Percentiles rank a stretch among this genome's conserved stretches.
Conservation (phyloP, 2,329 filamentous ascomycete species). For the Xylaria sp. region DNA sequence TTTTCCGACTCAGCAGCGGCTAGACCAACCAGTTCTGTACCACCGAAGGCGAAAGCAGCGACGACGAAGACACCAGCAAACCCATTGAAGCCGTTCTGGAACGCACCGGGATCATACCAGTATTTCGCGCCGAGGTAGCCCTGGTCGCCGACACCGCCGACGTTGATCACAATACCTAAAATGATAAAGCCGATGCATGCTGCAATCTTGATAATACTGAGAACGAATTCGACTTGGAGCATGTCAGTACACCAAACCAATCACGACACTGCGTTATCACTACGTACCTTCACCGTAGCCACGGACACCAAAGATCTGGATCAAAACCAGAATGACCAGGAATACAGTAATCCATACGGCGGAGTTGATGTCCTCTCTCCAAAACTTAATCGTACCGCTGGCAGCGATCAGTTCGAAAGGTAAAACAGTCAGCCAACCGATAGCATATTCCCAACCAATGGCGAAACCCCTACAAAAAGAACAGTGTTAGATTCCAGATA, state of each 20-base stretch:
- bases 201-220: conserved; percentile 67
- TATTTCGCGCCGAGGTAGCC: conserved; percentile 71
- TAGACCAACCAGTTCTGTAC: conserved; percentile 64
- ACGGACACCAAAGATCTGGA: conserved; percentile 67
- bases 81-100: conserved; percentile 62
- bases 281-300: conserved; percentile 63
- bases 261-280: conserved; percentile 33
- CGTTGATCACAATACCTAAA: conserved; percentile 69
- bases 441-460: conserved; percentile 64
- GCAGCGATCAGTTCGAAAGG: conserved; percentile 67
- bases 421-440: conserved; percentile 61
- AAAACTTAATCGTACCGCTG: conserved; percentile 64
- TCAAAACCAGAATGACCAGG: conserved; percentile 60
- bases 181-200: conserved; percentile 73
- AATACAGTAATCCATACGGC: conserved; percentile 69
- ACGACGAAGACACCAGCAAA: conserved; percentile 64
- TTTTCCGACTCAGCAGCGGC: conserved; percentile 63
- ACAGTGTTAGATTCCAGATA: background rate
- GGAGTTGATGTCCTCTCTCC: conserved; percentile 61
- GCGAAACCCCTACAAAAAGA: conserved; percentile 58
- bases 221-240: conserved; percentile 64
- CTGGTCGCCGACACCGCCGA: conserved; percentile 65
- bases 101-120: conserved; percentile 69
- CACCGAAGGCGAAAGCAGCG: conserved; percentile 63
- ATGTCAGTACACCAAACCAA: conserved; percentile 26